Conservation (phyloP, 2,329 filamentous ascomycete genomes). For the Fusarium sp. region DNA sequence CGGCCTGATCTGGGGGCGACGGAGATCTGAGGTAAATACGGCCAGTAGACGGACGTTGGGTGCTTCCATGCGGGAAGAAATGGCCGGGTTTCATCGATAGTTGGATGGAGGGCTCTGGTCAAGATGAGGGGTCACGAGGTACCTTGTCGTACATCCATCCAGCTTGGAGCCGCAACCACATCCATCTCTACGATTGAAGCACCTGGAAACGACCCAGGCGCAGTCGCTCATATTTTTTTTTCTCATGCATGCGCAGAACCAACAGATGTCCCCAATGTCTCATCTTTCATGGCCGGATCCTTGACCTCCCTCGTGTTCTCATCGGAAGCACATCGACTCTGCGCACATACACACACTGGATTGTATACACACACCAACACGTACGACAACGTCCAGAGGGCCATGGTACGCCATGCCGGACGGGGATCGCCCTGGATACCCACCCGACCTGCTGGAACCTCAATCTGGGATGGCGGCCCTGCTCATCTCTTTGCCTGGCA, state of each 20-base stretch:
- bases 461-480: constrained; percentile 37
- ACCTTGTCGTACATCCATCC: constrained; percentile 2
- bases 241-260: constrained; percentile 7
- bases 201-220: background rate
- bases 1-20: constrained; percentile 14
- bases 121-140: constrained; percentile 32
- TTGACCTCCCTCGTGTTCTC: constrained; percentile 30
- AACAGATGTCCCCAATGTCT: constrained; percentile 10
- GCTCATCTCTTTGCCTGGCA: constrained; percentile 38
- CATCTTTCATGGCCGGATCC: constrained; percentile 12
- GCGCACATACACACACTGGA: constrained; percentile 10
- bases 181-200: background rate
- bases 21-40: constrained; percentile 11
- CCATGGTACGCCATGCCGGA: constrained; percentile 17
- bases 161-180: constrained; percentile 31
- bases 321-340: constrained; percentile 17
- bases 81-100: constrained; percentile 20
- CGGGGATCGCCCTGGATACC: constrained; percentile 37
- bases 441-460: constrained; percentile 42
- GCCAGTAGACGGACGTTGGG: background rate
- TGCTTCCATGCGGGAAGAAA: background rate
- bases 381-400: constrained; percentile 26
- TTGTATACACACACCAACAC: constrained; percentile 25
- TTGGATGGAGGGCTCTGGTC: background rate
- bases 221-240: background rate